A percentile compares a stretch with the other conserved stretches of the same genome.
Evolutionary conservation across 176 grass and related monocot genomes (phyloP).

Genomic region (Oryza meridionalis): DNA sequence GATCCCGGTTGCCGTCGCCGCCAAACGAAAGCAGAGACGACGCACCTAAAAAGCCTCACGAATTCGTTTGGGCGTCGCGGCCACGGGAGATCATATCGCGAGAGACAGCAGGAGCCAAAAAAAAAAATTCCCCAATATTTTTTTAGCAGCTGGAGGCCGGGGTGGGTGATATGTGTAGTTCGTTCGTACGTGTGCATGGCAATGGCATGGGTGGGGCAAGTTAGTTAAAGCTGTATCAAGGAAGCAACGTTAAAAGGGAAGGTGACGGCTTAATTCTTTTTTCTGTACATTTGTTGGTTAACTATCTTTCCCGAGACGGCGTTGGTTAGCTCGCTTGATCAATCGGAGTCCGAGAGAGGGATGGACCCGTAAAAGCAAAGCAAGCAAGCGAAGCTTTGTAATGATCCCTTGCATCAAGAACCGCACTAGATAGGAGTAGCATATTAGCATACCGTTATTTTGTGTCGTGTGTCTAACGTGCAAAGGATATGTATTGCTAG

Average conservation of each 20-base stretch:
- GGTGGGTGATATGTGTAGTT: neutral
- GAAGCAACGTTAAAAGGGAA: constrained; percentile 25
- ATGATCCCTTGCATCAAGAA: constrained; percentile 23
- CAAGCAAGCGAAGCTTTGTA: constrained; percentile 7
- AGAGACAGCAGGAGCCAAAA: neutral
- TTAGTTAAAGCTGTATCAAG: constrained; percentile 40
- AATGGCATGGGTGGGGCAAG: neutral
- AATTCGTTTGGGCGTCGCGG: constrained; percentile 38
- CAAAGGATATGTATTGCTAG: neutral
- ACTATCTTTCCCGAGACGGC: constrained; percentile 13
- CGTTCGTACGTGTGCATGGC: constrained; percentile 23
- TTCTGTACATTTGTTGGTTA: neutral
- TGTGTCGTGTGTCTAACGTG: neutral
- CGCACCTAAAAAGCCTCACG: constrained; percentile 22
- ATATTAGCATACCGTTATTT: neutral
- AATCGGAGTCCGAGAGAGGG: neutral
- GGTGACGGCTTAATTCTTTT: neutral
- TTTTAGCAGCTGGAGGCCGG: neutral
- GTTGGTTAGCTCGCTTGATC: constrained; percentile 3
- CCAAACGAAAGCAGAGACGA: neutral
- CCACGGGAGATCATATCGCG: neutral
- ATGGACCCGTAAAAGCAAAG: constrained; percentile 36
- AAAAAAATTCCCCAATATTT: neutral
- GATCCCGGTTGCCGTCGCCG: neutral
- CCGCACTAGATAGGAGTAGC: neutral